Percentiles rank a stretch among this genome's conserved stretches.
phyloP scores from a whole-genome alignment of 2,329 filamentous ascomycete genomes.

The Ophiostoma angusticollis region DNA sequence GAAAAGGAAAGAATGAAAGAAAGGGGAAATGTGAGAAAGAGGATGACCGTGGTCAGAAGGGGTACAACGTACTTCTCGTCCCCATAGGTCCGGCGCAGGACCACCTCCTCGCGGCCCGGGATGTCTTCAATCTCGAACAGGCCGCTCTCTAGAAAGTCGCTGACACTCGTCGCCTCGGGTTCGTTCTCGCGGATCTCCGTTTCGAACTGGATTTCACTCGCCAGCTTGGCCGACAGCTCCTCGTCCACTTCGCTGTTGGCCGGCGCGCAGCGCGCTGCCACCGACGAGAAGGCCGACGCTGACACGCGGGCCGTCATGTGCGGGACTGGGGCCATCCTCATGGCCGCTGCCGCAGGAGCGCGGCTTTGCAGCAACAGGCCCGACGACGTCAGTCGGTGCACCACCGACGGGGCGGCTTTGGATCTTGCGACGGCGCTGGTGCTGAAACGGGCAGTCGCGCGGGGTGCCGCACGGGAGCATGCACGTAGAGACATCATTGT shows the following conservation, averaged over 20 bases:
- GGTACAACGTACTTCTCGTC: conserved; percentile 65
- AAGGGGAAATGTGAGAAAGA: no score
- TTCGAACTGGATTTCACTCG: conserved; percentile 74
- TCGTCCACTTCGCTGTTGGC: conserved; percentile 46
- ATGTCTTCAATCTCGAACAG: conserved; percentile 74
- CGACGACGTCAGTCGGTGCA: no score
- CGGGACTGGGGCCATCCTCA: conserved; percentile 18
- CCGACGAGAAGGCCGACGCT: conserved; percentile 37
- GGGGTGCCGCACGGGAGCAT: conserved; percentile 53
- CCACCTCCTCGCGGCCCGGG: conserved; percentile 75
- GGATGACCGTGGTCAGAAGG: no score
- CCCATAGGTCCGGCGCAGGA: conserved; percentile 68
- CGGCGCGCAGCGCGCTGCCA: conserved; percentile 28
- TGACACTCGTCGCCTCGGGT: conserved; percentile 61
- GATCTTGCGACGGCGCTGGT: conserved; percentile 23
- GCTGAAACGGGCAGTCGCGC: conserved; percentile 44
- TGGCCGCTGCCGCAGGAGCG: conserved; percentile 26
- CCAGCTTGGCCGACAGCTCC: conserved; percentile 76
- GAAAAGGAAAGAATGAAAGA: conserved; percentile 1
- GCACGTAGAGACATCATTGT: conserved; percentile 59
- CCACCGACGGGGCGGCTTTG: neutral
- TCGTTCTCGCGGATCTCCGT: conserved; percentile 63
- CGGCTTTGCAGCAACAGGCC: no score
- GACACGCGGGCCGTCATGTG: conserved; percentile 16
- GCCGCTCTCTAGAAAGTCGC: conserved; percentile 78